These are phyloP conservation scores for Rosa hybrid DNA, from an alignment of 331 rosid genomes.

Conservation along the genomic window DNA sequence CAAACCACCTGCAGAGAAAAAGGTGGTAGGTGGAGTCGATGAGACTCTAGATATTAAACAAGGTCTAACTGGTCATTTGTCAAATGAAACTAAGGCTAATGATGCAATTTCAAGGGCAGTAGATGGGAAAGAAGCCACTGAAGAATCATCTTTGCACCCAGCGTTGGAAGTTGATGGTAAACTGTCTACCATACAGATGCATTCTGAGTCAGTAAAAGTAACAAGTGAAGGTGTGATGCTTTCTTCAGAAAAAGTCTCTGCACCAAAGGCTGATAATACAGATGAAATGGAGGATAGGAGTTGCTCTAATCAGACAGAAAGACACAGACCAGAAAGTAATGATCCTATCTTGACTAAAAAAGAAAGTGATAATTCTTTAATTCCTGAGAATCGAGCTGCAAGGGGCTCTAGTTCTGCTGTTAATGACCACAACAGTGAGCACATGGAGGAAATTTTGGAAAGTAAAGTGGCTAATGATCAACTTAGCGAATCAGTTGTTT, in stretches of 20 bases:
- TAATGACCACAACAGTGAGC: constrained; percentile 21
- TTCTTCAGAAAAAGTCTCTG: constrained; percentile 36
- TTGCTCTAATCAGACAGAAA: constrained; percentile 31
- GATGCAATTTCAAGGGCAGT: constrained; percentile 29
- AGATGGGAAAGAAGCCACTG: constrained; percentile 37
- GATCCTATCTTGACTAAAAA: neutral
- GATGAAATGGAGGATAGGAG: constrained; percentile 30
- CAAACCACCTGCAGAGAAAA: constrained; percentile 35
- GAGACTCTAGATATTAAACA: constrained; percentile 42
- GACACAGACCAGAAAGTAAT: constrained; percentile 23
- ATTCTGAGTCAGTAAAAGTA: constrained; percentile 35
- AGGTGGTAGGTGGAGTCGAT: constrained; percentile 34
- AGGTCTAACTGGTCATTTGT: constrained; percentile 35
- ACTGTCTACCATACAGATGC: constrained; percentile 33
- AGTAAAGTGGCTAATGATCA: constrained; percentile 36
- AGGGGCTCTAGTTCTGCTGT: constrained; percentile 32
- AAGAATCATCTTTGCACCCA: constrained; percentile 34
- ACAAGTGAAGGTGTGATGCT: constrained; percentile 31
- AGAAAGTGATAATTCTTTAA: constrained; percentile 13
- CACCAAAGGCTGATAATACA: constrained; percentile 37
- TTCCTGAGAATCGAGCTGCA: constrained; percentile 28
- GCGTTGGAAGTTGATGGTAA: constrained; percentile 39
- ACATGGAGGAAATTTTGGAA: constrained; percentile 39
- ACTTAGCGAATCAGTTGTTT: constrained; percentile 27
- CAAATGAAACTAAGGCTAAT: constrained; percentile 39